Percentiles rank a stretch among this genome's conserved stretches.
Conservation (phyloP, 768 basidiomycete genomes). For the Suillus plorans region DNA sequence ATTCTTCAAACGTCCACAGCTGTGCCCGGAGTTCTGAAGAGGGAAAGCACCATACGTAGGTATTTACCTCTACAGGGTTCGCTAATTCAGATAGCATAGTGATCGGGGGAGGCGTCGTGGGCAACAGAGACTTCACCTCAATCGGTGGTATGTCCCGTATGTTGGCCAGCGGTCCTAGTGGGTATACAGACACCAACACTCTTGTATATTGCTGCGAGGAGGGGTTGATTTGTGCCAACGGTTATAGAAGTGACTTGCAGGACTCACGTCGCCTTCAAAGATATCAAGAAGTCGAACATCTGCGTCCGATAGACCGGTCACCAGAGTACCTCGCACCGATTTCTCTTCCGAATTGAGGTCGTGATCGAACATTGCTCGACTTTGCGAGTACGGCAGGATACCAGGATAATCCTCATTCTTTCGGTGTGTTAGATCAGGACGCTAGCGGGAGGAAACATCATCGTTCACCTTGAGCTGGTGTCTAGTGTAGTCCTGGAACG, state of each 20-base stretch:
- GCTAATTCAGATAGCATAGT: slow-evolving; percentile 35
- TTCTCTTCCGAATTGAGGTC: slow-evolving; percentile 60
- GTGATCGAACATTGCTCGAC: slow-evolving; percentile 44
- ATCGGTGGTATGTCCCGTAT: slow-evolving; percentile 23
- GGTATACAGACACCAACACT: slow-evolving; percentile 51
- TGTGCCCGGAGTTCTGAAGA: slow-evolving; percentile 47
- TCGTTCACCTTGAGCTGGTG: slow-evolving; percentile 67
- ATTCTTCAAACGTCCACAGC: slow-evolving; percentile 83
- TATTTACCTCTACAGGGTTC: slow-evolving; percentile 49
- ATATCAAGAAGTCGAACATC: slow-evolving; percentile 73
- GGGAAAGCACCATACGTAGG: slow-evolving; percentile 66
- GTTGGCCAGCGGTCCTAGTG: slow-evolving; percentile 45
- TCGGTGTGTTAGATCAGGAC: slow-evolving; percentile 6
- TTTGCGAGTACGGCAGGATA: slow-evolving; percentile 59
- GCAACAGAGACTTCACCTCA: slow-evolving; percentile 36
- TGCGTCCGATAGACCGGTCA: slow-evolving; percentile 60
- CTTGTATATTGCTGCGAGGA: slow-evolving; percentile 69
- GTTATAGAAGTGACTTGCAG: background rate
- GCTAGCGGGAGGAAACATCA: background rate
- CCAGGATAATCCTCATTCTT: slow-evolving; percentile 83
- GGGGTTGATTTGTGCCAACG: background rate
- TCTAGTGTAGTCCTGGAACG: slow-evolving; percentile 68
- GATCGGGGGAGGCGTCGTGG: slow-evolving; percentile 42
- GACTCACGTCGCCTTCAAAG: slow-evolving; percentile 78
- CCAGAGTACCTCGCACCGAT: slow-evolving; percentile 76